Evolutionary conservation across 106 monocot genomes (phyloP), one percentile per base, ranked within the genome.

Genomic region (Acorus calamus): DNA sequence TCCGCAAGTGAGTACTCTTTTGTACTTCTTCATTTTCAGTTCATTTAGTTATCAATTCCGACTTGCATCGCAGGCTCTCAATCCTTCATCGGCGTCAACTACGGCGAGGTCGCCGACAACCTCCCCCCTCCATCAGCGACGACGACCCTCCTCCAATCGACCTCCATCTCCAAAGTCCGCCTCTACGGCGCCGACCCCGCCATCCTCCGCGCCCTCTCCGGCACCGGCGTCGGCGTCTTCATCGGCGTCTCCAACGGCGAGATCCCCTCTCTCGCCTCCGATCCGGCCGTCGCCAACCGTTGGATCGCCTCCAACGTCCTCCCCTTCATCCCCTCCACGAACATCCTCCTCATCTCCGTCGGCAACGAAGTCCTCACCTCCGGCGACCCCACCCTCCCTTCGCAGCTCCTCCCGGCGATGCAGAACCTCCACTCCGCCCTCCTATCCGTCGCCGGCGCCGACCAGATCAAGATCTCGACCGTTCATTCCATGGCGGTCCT

Each of bases 401-500:
- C 69, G 2, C 49, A 61, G 11, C 76, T 76, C 62, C 52, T 76
- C 42, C 11, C 62, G 14, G 76, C 69, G 42, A 64, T 76, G 76
- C 43, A 69, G 54, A 61, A 42, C 50, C 7, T 76, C 49, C 63
- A 59, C 50, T 8, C 14, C 49, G 69, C 69, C 51, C 51, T 51
- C 51, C 51, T 7, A 0, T 5, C 9, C 0, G 51, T 51, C 51
- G 5, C 9, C 51, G 51, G 9, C 51, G 51, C 51, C 9, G 51
- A 1, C 7, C 9, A 28, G 7, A 62, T 77, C 57, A 74, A 77
- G 64, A 60, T 84, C 63, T 80, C 84, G 46, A 84, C 80, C 14
- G 84, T 80, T 52, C 73, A 84, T 49, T 70, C 76, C 62, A 84
- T 84, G 84, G 80, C 80, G 13, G 77, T 84, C 41, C 73, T 84